A percentile compares a stretch with the other conserved stretches of the same genome.
phyloP scores from a whole-genome alignment of 805 yeast species.

The Wickerhamiella sorbophila region DNA sequence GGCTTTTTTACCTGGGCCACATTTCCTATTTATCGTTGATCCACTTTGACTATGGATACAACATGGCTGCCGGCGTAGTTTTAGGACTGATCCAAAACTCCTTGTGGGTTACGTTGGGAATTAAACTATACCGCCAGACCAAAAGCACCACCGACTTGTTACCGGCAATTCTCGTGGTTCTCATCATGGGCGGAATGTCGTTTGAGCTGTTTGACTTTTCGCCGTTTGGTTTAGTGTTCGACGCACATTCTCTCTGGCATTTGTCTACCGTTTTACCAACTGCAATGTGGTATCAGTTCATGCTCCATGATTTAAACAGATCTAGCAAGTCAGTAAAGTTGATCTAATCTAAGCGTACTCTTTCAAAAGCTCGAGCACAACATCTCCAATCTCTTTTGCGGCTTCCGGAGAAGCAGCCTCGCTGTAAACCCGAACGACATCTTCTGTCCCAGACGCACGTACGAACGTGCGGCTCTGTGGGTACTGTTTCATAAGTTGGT shows the following conservation, averaged over 20 bases:
- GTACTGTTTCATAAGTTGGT: constrained; percentile 42
- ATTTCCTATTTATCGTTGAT: constrained; percentile 43
- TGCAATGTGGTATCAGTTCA: constrained; percentile 49
- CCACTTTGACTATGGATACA: constrained; percentile 85
- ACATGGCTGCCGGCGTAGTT: constrained; percentile 77
- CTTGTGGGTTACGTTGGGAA: constrained; percentile 30
- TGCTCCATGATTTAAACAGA: constrained; percentile 21
- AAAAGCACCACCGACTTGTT: constrained; percentile 29
- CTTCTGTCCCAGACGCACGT: constrained; percentile 95
- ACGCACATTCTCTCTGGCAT: constrained; percentile 94
- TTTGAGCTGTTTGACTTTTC: constrained; percentile 85
- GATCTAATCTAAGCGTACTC: constrained; percentile 5
- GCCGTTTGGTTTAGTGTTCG: constrained; percentile 52
- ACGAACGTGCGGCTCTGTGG: constrained; percentile 73
- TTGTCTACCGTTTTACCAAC: constrained; percentile 75
- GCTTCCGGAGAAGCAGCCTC: constrained; percentile 51
- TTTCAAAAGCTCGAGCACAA: constrained; percentile 20
- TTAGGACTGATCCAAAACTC: constrained; percentile 67
- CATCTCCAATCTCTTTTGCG: constrained; percentile 33
- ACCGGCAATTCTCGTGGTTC: constrained; percentile 38
- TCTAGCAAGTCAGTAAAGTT: neutral
- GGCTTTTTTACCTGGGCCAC: constrained; percentile 44
- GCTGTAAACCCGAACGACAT: constrained; percentile 90
- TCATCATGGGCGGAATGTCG: constrained; percentile 63
- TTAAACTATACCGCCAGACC: constrained; percentile 14